Evolutionary conservation across 2,329 filamentous ascomycete species (phyloP).

Genomic region (Graphilbum sp.): DNA sequence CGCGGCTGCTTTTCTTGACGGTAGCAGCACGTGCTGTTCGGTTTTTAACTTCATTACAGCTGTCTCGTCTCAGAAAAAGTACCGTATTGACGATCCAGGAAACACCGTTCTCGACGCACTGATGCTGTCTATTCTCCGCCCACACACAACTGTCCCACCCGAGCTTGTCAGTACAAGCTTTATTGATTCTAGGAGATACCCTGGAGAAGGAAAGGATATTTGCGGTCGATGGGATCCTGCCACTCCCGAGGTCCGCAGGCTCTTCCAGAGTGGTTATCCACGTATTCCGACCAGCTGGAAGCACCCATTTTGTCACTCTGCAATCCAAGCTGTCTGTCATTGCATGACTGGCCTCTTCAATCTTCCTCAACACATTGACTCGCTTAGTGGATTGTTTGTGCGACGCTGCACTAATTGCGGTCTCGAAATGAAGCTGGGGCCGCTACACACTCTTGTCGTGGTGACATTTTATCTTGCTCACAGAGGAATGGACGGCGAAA

Average conservation of each 20-base stretch:
- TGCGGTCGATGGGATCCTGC: conserved; percentile 5
- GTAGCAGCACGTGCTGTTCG: conserved; percentile 1
- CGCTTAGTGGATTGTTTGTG: not conserved
- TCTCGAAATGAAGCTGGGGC: not conserved
- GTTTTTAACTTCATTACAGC: not conserved
- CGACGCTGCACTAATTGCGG: not conserved
- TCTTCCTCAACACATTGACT: not conserved
- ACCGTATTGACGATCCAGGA: not conserved
- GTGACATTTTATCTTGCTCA: conserved; percentile 1
- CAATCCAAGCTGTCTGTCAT: conserved; percentile 5
- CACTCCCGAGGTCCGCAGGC: conserved; percentile 1
- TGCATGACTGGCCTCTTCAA: not conserved
- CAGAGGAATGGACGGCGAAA: not conserved
- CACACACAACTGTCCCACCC: not conserved
- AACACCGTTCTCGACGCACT: conserved; percentile 2
- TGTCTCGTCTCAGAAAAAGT: fast-evolving
- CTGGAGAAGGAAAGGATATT: conserved; percentile 4
- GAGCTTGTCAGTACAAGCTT: conserved; percentile 1
- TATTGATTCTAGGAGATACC: not conserved
- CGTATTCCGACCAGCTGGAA: conserved; percentile 5
- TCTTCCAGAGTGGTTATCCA: not conserved
- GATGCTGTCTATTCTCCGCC: conserved; percentile 3
- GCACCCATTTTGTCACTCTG: conserved; percentile 7
- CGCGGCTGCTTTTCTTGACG: conserved; percentile 2
- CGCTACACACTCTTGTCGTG: conserved; percentile 1